phyloP scores from a whole-genome alignment of 768 basidiomycete genomes.

The Holtermanniella nyarrowii region DNA sequence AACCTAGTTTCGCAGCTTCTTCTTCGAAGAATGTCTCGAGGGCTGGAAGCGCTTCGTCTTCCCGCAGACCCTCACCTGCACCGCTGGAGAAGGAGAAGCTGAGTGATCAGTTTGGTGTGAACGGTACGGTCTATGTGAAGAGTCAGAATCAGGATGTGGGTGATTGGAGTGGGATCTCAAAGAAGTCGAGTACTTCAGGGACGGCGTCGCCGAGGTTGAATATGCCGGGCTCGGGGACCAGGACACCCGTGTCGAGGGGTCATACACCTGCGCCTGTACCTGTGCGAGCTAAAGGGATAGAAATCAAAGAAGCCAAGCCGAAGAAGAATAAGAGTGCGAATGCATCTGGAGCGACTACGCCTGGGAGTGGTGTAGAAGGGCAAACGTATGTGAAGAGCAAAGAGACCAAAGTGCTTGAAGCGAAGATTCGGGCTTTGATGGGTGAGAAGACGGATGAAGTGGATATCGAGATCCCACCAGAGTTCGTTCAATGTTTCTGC shows the following conservation, averaged over 20 bases:
- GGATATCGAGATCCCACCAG: conserved; percentile 3
- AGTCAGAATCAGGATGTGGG: conserved; percentile 18
- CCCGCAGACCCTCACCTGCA: neutral
- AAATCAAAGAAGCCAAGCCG: conserved; percentile 1
- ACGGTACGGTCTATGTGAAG: conserved; percentile 34
- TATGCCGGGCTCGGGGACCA: neutral
- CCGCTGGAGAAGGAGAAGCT: conserved; percentile 8
- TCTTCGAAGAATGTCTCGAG: neutral
- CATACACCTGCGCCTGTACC: neutral
- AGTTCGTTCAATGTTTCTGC: conserved; percentile 29
- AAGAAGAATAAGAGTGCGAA: conserved; percentile 12
- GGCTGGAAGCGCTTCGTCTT: conserved; percentile 1
- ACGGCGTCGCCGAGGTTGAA: too few relatives aligned
- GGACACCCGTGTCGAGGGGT: conserved; percentile 1
- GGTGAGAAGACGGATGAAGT: conserved; percentile 8
- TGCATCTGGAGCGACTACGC: neutral
- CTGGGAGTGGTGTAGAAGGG: conserved; percentile 8
- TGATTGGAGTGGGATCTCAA: neutral
- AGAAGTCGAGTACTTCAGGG: conserved; percentile 1
- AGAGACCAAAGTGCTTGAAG: conserved; percentile 28
- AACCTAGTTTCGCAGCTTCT: conserved; percentile 3
- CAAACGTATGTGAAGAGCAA: conserved; percentile 20
- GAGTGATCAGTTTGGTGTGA: conserved; percentile 22
- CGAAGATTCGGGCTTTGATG: conserved; percentile 19
- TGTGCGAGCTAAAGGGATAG: neutral